Conservation (phyloP, 768 basidiomycete genomes). For the Tulasnella sp. region DNA sequence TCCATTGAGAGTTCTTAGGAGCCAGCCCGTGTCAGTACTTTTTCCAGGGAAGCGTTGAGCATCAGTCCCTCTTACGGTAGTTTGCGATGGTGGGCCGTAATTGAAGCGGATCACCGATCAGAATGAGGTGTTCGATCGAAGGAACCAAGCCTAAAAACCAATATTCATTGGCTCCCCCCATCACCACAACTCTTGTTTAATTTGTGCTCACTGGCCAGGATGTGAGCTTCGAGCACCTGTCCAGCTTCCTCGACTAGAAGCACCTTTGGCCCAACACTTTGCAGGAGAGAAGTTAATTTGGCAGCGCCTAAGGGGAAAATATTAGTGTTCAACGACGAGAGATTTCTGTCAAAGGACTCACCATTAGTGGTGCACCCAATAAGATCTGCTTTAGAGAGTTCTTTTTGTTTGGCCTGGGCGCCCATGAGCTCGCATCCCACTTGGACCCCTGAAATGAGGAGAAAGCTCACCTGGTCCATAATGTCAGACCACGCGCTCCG, state of each 20-base stretch:
- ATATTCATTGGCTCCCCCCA: conserved; percentile 45
- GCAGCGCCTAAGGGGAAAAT: conserved; percentile 52
- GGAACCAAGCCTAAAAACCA: conserved; percentile 50
- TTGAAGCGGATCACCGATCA: conserved; percentile 77
- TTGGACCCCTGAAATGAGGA: too few species aligned
- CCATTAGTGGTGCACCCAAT: conserved; percentile 77
- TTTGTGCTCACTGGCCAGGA: conserved; percentile 41
- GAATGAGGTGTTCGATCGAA: conserved; percentile 64
- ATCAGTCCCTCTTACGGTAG: conserved; percentile 2
- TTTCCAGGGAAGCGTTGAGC: neutral
- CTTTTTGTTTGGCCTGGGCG: conserved; percentile 49
- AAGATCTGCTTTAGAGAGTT: conserved; percentile 54
- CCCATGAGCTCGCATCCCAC: too few species aligned
- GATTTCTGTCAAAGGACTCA: conserved; percentile 30
- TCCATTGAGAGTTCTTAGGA: conserved; percentile 63
- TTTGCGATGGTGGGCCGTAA: conserved; percentile 62
- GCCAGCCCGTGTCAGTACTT: neutral
- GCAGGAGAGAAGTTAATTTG: conserved; percentile 55
- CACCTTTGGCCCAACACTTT: conserved; percentile 57
- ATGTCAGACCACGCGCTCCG: conserved; percentile 40
- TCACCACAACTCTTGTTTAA: conserved; percentile 32
- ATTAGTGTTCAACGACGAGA: too few species aligned
- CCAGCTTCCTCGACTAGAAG: conserved; percentile 77
- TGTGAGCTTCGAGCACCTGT: conserved; percentile 74
- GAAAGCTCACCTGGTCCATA: conserved; percentile 42